Evolutionary conservation across 2,329 filamentous ascomycete species (phyloP).

Genomic region (Fusarium irregulare): DNA sequence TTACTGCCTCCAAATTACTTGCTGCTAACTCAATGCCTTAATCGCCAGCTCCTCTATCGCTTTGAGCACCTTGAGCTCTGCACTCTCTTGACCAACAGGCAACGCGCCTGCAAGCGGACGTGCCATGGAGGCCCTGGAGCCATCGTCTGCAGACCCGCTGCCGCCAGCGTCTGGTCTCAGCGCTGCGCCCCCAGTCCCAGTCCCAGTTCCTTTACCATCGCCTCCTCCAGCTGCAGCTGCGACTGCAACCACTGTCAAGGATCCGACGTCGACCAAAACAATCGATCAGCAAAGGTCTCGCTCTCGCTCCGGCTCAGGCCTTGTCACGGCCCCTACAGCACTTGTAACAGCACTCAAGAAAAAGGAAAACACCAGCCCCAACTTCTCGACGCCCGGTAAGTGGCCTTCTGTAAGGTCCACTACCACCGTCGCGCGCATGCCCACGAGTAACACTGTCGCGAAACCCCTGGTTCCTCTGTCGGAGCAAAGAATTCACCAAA

Average conservation of each 20-base stretch:
- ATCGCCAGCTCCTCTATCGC: slow-evolving; percentile 39
- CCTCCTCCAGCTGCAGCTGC: slow-evolving; percentile 29
- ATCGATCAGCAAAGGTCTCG: slow-evolving; percentile 25
- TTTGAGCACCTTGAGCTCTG: slow-evolving; percentile 45
- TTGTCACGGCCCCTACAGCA: slow-evolving; percentile 16
- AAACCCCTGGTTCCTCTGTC: slow-evolving; percentile 60
- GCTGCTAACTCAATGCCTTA: slow-evolving; percentile 45
- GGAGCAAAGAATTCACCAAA: slow-evolving; percentile 59
- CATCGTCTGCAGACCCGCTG: slow-evolving; percentile 42
- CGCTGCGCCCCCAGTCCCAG: slow-evolving; percentile 40
- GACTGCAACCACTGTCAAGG: slow-evolving; percentile 39
- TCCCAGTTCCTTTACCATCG: slow-evolving; percentile 37
- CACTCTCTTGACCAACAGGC: slow-evolving; percentile 39
- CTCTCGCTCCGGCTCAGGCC: slow-evolving; percentile 39
- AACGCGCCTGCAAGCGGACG: slow-evolving; percentile 38
- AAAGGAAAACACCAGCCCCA: slow-evolving; percentile 33
- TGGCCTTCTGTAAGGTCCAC: slow-evolving; percentile 41
- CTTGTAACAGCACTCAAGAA: slow-evolving; percentile 19
- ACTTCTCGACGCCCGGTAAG: slow-evolving; percentile 32
- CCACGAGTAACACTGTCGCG: slow-evolving; percentile 35
- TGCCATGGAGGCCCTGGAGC: slow-evolving; percentile 47
- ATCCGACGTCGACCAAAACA: slow-evolving; percentile 39
- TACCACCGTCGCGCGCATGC: slow-evolving; percentile 35
- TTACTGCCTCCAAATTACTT: slow-evolving; percentile 15
- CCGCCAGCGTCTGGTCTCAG: slow-evolving; percentile 47